Base-by-base conservation (phyloP, 139 green algal genomes). In the Chlamydomonas incerta region DNA sequence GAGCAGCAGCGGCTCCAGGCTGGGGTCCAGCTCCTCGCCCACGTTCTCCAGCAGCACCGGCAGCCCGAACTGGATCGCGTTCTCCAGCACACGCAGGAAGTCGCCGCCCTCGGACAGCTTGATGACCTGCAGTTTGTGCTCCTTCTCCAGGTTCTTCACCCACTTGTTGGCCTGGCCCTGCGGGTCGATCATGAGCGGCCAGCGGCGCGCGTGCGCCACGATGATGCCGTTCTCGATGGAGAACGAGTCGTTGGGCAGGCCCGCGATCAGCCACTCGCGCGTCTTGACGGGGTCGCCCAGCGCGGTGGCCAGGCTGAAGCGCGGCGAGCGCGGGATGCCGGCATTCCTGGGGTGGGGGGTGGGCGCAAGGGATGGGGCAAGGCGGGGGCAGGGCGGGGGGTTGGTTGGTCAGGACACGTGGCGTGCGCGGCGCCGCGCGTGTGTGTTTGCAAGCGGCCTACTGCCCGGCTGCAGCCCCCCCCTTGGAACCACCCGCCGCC, bases 141-240 rank as follows among this genome's bases (percentile, higher is more conserved):
- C 63, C 63, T 90, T 90, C 74, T 94, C 91, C 52, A 94, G 87
- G 82, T 91, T 93, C 83, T 95, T 95, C 72, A 97, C 93, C 94
- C 94, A 97, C 86, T 96, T 97, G 92, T 96, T 97, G 34, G 94
- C 93, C 81, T 95, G 92, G 31, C 90, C 89, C 83, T 86, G 94
- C 18, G 94, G 94, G 60, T 66, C 60, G 60, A 96, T 96, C 88
- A 94, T 92, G 33, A 96, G 90, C 34, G 94, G 94, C 94, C 94
- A 96, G 20, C 94, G 85, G 34, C 92, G 72, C 6, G 92, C 91
- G 60, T 93, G 92, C 17, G 89, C 89, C 34, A 96, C 89, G 6
- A 96, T 92, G 87, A 96, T 95, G 73, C 85, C 93, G 81, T 96
- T 96, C 65, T 96, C 91, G 47, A 95, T 93, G 26, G 89, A 94